Conservation (phyloP, 2,329 filamentous ascomycete genomes). For the Fusarium scirpi region DNA sequence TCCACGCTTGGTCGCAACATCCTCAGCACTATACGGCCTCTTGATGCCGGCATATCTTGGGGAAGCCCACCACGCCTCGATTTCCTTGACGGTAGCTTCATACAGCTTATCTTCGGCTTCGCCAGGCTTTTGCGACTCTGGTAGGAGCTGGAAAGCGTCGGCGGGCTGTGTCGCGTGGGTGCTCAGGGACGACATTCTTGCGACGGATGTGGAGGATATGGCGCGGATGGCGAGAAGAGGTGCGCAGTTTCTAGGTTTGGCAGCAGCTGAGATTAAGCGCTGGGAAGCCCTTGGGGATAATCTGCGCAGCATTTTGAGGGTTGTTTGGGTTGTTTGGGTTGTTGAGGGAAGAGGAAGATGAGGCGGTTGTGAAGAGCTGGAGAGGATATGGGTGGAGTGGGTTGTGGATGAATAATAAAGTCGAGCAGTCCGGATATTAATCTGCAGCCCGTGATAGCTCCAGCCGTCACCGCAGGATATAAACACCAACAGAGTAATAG, state of each 20-base stretch:
- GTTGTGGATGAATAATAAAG: constrained; percentile 42
- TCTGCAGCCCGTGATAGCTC: constrained; percentile 23
- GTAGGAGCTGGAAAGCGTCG: constrained; percentile 87
- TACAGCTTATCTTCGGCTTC: constrained; percentile 87
- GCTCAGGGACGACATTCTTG: constrained; percentile 49
- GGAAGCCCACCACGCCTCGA: constrained; percentile 90
- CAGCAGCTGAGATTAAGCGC: constrained; percentile 43
- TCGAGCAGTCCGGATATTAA: constrained; percentile 7
- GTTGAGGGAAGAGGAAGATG: not conserved
- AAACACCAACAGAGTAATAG: too few species aligned
- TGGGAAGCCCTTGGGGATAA: constrained; percentile 49
- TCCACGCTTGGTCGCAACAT: constrained; percentile 93
- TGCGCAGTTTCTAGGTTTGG: constrained; percentile 34
- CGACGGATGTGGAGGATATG: constrained; percentile 48
- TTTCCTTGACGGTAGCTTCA: constrained; percentile 83
- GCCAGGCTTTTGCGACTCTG: constrained; percentile 81
- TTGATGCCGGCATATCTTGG: constrained; percentile 90
- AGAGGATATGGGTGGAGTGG: constrained; percentile 5
- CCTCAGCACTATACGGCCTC: constrained; percentile 88
- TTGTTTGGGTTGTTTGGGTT: too few species aligned
- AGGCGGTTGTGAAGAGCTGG: not conserved
- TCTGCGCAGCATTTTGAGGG: constrained; percentile 50
- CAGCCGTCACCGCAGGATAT: not conserved
- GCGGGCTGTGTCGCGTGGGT: constrained; percentile 59
- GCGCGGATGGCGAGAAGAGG: constrained; percentile 45